phyloP scores from a whole-genome alignment of 495 filamentous ascomycete species.

The Penicillium pulvis region DNA sequence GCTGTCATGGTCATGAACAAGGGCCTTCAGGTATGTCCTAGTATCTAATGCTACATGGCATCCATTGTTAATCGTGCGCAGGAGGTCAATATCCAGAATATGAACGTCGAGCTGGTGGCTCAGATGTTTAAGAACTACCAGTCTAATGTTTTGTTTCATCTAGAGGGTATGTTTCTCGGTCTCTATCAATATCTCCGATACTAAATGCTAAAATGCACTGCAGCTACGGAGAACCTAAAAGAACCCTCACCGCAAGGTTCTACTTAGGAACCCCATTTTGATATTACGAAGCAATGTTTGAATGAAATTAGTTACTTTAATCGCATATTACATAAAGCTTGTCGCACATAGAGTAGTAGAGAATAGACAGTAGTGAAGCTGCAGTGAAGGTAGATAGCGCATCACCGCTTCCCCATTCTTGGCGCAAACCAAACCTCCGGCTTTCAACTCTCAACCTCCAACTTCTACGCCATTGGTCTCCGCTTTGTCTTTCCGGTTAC shows the following conservation, averaged over 20 bases:
- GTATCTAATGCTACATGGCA: not conserved
- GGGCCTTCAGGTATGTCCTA: slow-evolving; percentile 68
- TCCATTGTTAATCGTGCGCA: slow-evolving; percentile 32
- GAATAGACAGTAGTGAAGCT: not conserved
- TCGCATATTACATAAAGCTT: not conserved
- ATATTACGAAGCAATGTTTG: slow-evolving; percentile 18
- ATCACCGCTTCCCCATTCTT: slow-evolving; percentile 16
- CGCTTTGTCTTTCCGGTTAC: slow-evolving; percentile 3
- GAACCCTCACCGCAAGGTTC: slow-evolving; percentile 62
- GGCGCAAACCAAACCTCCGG: slow-evolving; percentile 16
- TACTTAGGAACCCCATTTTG: not conserved
- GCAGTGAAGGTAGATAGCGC: slow-evolving; percentile 7
- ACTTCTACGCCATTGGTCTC: not conserved
- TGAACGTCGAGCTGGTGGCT: slow-evolving; percentile 96
- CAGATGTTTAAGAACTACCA: slow-evolving; percentile 99
- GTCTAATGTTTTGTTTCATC: slow-evolving; percentile 94
- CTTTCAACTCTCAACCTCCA: not conserved
- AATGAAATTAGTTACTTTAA: slow-evolving; percentile 10
- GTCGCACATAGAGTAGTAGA: no score
- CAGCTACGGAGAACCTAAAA: slow-evolving; percentile 83
- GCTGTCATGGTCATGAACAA: slow-evolving; percentile 90
- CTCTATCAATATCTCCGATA: slow-evolving; percentile 2
- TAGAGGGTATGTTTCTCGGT: slow-evolving; percentile 70
- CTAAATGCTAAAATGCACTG: not conserved
- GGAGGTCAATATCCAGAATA: slow-evolving; percentile 98